Evolutionary conservation across 495 filamentous ascomycete species (phyloP).

Genomic region (Gamarada debralockiae): DNA sequence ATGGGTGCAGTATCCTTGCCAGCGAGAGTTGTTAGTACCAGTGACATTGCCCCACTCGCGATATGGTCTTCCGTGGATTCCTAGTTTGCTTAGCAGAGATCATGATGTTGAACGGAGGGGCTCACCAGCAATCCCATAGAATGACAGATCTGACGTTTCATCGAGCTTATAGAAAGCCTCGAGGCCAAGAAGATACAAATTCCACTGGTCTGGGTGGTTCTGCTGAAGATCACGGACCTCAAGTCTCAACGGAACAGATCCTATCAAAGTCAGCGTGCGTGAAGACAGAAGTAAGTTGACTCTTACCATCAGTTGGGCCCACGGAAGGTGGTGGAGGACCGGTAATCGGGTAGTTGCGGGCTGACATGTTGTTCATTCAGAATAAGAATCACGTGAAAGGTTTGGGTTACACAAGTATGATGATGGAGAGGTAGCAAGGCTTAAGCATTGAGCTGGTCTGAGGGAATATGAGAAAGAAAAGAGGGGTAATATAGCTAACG

Average conservation of each 20-base stretch:
- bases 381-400: neutral
- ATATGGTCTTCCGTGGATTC: slow-evolving; percentile 63
- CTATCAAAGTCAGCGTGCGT: slow-evolving; percentile 5
- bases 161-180: slow-evolving; percentile 41
- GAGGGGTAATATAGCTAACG: neutral
- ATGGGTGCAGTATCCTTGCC: slow-evolving; percentile 61
- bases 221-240: slow-evolving; percentile 58
- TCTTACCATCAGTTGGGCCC: slow-evolving; percentile 17
- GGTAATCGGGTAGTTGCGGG: slow-evolving; percentile 16
- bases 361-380: slow-evolving; percentile 21
- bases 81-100: slow-evolving; percentile 25
- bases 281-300: neutral
- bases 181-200: slow-evolving; percentile 21
- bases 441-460: neutral
- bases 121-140: slow-evolving; percentile 58
- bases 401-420: neutral
- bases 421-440: too few relatives aligned
- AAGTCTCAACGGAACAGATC: slow-evolving; percentile 26
- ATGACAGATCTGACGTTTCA: slow-evolving; percentile 50
- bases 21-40: slow-evolving; percentile 34
- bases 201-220: slow-evolving; percentile 41
- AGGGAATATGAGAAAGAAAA: neutral
- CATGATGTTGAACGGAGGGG: neutral
- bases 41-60: slow-evolving; percentile 53
- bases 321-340: slow-evolving; percentile 12